phyloP scores from a whole-genome alignment of 495 filamentous ascomycete genomes.

The Bathelium albidoporum region DNA sequence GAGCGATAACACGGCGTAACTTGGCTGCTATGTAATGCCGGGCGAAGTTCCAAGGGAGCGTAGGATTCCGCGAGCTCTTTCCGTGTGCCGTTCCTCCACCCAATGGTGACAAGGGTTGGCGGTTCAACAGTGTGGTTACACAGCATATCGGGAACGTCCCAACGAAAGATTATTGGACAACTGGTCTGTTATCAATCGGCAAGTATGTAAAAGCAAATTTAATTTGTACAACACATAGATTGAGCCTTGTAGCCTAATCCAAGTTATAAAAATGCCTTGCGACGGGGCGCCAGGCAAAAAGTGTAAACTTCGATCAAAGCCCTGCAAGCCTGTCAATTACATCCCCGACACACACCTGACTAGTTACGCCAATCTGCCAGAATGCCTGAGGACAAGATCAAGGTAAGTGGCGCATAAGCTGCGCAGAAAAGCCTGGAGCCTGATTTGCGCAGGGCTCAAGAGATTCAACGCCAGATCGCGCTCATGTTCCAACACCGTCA shows the following conservation, averaged over 20 bases:
- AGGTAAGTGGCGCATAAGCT: background rate
- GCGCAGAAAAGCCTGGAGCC: background rate
- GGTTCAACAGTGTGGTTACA: background rate
- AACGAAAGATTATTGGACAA: background rate
- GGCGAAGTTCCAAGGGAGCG: too few species aligned
- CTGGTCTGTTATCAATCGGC: background rate
- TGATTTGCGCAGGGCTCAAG: background rate
- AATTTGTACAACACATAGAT: background rate
- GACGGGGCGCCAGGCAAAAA: background rate
- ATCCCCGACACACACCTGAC: too few species aligned
- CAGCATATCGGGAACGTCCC: background rate
- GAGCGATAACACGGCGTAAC: too few species aligned
- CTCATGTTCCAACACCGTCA: background rate
- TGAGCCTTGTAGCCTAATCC: background rate
- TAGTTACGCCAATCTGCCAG: background rate
- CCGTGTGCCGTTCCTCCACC: background rate
- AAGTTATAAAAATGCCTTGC: background rate
- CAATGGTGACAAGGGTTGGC: background rate
- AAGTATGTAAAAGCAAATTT: background rate
- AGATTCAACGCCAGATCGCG: background rate
- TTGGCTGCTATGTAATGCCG: too few species aligned
- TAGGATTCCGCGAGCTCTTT: background rate
- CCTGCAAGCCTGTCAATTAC: background rate
- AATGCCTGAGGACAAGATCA: background rate
- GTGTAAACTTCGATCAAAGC: background rate